Base-by-base conservation (phyloP, 768 basidiomycete genomes). In the Lyophyllum semitale region DNA sequence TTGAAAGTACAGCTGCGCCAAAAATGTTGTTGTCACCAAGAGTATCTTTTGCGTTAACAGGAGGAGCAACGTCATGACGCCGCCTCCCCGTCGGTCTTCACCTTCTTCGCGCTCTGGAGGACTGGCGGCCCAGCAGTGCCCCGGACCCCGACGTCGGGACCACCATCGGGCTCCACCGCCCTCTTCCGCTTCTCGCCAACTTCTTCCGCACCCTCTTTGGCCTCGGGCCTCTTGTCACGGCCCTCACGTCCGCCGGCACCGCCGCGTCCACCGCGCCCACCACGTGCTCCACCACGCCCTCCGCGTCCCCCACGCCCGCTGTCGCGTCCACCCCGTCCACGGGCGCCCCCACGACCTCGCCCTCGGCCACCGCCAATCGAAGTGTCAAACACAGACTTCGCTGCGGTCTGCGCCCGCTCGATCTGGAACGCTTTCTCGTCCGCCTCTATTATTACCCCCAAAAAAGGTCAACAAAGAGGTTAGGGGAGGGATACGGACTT, bases 151-250 rank as follows among this genome's bases (percentile, higher is more conserved):
- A 79, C 76, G 61, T 87, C 82, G 2, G 85, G 83, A 0, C 87
- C 90, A 60, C 89, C 90, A 63, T 91, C 90, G 1, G 89, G 89
- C 64, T 91, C 90, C 0, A 89, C 76, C 1, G 79, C 84, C 35
- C 88, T 82, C 68, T 91, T 93, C 55, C 90, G 76, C 74, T 93
- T 93, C 59, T 88, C 88, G 26, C 88, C 89, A 1, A 73, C 68
- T 55, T 75, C 74, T 38, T 82, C 83, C 8, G 74, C 79, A 4
- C 66, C 74, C 11, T 72, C 71, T 63, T 61, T 77, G 62, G 55
- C 73, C 32, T 57, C 72, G 53, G 64, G 64, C 25, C 74, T 73
- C n/a, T 76, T 68, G 20, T 76, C 71, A 3, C 63, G 63, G 1
- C 73, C 68, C 6, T 71, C 71, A 1, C 73, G 70, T 1, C 80